Percentiles rank a stretch among this genome's conserved stretches.
Evolutionary conservation across 129 eudicot species (phyloP).

Genomic region (Artemisia annua): DNA sequence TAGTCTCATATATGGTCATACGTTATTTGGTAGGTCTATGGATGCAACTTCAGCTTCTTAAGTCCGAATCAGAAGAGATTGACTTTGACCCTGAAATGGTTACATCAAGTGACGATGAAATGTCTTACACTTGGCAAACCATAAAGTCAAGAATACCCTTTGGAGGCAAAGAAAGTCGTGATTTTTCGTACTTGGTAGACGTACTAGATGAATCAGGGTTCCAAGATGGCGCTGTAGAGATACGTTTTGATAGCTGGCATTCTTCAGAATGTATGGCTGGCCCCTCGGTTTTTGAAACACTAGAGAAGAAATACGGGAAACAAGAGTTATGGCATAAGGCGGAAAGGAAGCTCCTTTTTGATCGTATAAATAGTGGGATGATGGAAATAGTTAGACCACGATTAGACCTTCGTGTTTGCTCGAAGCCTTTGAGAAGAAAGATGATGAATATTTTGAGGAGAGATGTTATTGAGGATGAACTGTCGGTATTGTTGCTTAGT

Average conservation of each 20-base stretch:
- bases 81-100: slow-evolving; percentile 52
- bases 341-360: slow-evolving; percentile 77
- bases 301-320: slow-evolving; percentile 79
- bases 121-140: slow-evolving; percentile 26
- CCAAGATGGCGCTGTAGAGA: slow-evolving; percentile 29
- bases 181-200: slow-evolving; percentile 75
- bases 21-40: slow-evolving; percentile 40
- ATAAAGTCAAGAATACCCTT: slow-evolving; percentile 25
- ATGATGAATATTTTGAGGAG: slow-evolving; percentile 27
- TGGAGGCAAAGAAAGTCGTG: slow-evolving; percentile 46
- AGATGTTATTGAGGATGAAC: slow-evolving; percentile 64
- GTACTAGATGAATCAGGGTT: slow-evolving; percentile 61
- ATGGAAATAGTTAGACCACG: slow-evolving; percentile 42
- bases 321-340: slow-evolving; percentile 54
- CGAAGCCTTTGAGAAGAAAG: slow-evolving; percentile 39
- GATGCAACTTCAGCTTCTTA: slow-evolving; percentile 51
- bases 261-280: slow-evolving; percentile 44
- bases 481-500: slow-evolving; percentile 45
- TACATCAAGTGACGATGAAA: slow-evolving; percentile 65
- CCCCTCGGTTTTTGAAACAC: slow-evolving; percentile 54
- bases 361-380: slow-evolving; percentile 62
- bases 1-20: slow-evolving; percentile 10
- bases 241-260: slow-evolving; percentile 38
- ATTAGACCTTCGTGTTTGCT: slow-evolving; percentile 24
- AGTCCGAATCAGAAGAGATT: slow-evolving; percentile 52